Conservation (phyloP, 352 stramenopile genomes). For the Phytopythium oedochilum region DNA sequence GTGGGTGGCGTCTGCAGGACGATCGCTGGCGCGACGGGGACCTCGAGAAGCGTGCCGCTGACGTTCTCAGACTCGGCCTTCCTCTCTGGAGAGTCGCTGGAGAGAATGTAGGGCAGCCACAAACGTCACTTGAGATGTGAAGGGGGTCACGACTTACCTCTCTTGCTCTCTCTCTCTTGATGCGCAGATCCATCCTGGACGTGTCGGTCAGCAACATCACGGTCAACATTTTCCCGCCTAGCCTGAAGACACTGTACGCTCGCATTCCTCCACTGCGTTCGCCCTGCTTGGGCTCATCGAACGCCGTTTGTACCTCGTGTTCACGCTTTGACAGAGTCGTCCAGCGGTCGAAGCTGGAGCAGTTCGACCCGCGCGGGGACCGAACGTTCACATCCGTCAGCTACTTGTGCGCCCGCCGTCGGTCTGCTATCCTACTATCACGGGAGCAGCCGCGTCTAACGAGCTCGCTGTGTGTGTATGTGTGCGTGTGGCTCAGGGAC, state of each 20-base stretch:
- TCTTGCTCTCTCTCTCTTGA: background rate
- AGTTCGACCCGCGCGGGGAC: slow-evolving; percentile 52
- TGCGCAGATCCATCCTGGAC: slow-evolving; percentile 45
- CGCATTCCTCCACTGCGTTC: background rate
- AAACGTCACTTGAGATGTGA: background rate
- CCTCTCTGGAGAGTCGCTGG: slow-evolving; percentile 28
- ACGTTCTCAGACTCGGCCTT: slow-evolving; percentile 51
- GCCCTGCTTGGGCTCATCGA: background rate
- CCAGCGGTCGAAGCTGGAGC: slow-evolving; percentile 43
- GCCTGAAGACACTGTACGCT: slow-evolving; percentile 51
- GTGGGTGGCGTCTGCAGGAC: background rate
- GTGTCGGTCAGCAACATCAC: slow-evolving; percentile 56
- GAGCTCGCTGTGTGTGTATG: no score
- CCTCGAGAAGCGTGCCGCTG: slow-evolving; percentile 50
- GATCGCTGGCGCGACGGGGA: slow-evolving; percentile 47
- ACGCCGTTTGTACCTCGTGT: background rate
- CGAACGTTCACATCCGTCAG: slow-evolving; percentile 38
- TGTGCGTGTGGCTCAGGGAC: slow-evolving; percentile 26
- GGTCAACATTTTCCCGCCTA: slow-evolving; percentile 58
- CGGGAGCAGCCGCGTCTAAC: no score
- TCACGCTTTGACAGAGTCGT: slow-evolving; percentile 39
- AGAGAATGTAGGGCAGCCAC: slow-evolving; percentile 33
- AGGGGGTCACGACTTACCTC: background rate
- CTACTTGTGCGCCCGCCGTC: slow-evolving; percentile 53
- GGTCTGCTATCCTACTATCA: no score